These are phyloP conservation scores for Nakaseomyces uthaithaninus DNA, from an alignment of 1,139 yeast species.

Conservation along the genomic window DNA sequence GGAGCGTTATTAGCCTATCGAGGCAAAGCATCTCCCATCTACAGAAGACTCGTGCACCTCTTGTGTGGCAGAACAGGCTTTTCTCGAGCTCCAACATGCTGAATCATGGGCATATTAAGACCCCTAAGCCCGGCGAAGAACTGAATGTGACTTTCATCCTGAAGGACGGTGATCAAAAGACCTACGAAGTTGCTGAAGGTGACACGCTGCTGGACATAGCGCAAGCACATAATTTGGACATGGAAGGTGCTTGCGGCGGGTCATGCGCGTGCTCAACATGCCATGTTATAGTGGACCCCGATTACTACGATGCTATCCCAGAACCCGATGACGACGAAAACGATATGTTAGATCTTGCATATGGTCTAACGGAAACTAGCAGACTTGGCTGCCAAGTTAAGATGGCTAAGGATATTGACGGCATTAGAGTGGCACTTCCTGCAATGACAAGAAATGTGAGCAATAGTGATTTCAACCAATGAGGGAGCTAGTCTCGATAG, in stretches of 20 bases:
- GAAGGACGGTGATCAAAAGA: conserved; percentile 78
- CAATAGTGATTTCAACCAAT: conserved; percentile 52
- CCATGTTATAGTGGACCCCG: conserved; percentile 94
- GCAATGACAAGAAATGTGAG: conserved; percentile 95
- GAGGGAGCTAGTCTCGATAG: not conserved
- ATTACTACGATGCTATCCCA: conserved; percentile 77
- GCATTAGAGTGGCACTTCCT: conserved; percentile 90
- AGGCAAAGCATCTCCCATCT: not conserved
- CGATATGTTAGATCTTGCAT: conserved; percentile 96
- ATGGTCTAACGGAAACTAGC: conserved; percentile 93
- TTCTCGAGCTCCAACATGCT: conserved; percentile 12
- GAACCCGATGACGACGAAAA: conserved; percentile 98
- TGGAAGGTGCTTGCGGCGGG: conserved; percentile 99
- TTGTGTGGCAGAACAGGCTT: conserved; percentile 6
- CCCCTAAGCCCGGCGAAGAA: conserved; percentile 91
- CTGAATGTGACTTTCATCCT: conserved; percentile 78
- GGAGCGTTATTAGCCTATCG: not conserved
- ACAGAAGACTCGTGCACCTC: not conserved
- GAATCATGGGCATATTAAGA: conserved; percentile 75
- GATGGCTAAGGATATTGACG: conserved; percentile 86
- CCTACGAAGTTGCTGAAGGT: conserved; percentile 84
- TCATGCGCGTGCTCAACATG: conserved; percentile 98
- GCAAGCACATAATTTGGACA: conserved; percentile 84
- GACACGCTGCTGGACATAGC: conserved; percentile 90
- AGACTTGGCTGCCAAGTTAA: conserved; percentile 89